Percentiles rank a stretch among this genome's conserved stretches.
phyloP scores from a whole-genome alignment of 192 early-diverging fungal species.

The Mortierella antarctica region DNA sequence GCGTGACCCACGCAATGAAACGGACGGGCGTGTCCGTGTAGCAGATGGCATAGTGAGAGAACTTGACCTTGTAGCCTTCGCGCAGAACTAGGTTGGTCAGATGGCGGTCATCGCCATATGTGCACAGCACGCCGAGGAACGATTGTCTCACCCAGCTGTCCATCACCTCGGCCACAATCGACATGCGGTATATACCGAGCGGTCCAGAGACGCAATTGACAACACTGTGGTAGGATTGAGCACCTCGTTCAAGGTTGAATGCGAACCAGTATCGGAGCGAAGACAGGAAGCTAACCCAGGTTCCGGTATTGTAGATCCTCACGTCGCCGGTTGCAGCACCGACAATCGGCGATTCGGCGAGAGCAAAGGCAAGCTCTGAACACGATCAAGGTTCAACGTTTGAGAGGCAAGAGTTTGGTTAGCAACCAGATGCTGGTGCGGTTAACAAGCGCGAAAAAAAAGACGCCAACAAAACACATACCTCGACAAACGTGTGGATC shows the following conservation, averaged over 20 bases:
- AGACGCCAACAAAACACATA: conserved; percentile 4
- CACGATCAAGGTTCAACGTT: too few relatives aligned
- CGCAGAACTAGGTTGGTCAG: conserved; percentile 66
- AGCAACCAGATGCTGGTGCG: too few relatives aligned
- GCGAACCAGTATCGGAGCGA: conserved; percentile 73
- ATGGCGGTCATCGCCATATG: conserved; percentile 74
- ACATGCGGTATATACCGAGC: conserved; percentile 67
- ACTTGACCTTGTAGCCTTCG: conserved; percentile 62
- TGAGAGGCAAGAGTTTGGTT: too few relatives aligned
- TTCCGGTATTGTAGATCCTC: conserved; percentile 65
- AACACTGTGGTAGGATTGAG: conserved; percentile 65
- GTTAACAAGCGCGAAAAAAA: not conserved
- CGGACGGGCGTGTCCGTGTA: conserved; percentile 67
- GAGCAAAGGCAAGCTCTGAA: conserved; percentile 60
- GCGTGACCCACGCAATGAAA: conserved; percentile 70
- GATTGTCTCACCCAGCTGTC: conserved; percentile 66
- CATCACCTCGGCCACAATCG: conserved; percentile 59
- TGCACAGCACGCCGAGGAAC: conserved; percentile 69
- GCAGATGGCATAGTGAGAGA: conserved; percentile 67
- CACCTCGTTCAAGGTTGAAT: conserved; percentile 73
- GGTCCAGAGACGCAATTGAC: conserved; percentile 76
- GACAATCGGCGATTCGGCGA: conserved; percentile 58
- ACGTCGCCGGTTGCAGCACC: conserved; percentile 63
- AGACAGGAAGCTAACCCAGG: conserved; percentile 68
- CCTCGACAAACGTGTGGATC: conserved; percentile 58